These are phyloP conservation scores for Sarocladium oryzae DNA, from an alignment of 2,329 filamentous ascomycete genomes.

Conservation along the genomic window DNA sequence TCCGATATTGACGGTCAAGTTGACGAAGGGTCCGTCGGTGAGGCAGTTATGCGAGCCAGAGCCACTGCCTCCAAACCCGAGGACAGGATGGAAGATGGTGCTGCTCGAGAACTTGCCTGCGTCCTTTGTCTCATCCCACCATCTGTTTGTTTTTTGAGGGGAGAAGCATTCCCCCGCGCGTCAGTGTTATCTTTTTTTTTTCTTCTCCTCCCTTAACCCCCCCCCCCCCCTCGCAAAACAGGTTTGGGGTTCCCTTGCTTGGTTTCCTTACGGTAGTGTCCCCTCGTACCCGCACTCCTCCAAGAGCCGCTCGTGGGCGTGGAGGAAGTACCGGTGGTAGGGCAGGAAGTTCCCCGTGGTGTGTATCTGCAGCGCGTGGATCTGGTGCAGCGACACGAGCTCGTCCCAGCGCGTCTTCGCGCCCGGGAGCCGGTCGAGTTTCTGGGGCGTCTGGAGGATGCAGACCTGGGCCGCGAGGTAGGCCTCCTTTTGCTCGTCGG, in stretches of 20 bases:
- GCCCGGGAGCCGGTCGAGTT: neutral
- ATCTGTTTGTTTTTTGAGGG: too few species aligned
- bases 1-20: slow-evolving; percentile 11
- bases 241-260: too few species aligned
- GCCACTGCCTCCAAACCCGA: slow-evolving; percentile 11
- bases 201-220: too few species aligned
- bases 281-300: slow-evolving; percentile 12
- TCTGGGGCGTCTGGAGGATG: slow-evolving; percentile 9
- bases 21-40: slow-evolving; percentile 11
- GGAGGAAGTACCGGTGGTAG: slow-evolving; percentile 12
- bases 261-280: slow-evolving; percentile 9
- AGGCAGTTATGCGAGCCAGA: slow-evolving; percentile 6
- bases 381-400: slow-evolving; percentile 10
- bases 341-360: slow-evolving; percentile 11
- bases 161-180: neutral
- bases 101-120: slow-evolving; percentile 10
- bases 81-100: slow-evolving; percentile 9
- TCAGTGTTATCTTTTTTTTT: neutral
- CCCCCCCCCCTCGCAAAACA: too few species aligned
- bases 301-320: slow-evolving; percentile 10
- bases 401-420: slow-evolving; percentile 12
- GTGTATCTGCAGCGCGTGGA: slow-evolving; percentile 10
- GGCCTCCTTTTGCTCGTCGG: slow-evolving; percentile 10
- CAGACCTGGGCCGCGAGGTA: slow-evolving; percentile 12
- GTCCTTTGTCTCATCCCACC: slow-evolving; percentile 11